Evolutionary conservation across 2,329 filamentous ascomycete genomes (phyloP).

Genomic region (Xylariaceae sp.): DNA sequence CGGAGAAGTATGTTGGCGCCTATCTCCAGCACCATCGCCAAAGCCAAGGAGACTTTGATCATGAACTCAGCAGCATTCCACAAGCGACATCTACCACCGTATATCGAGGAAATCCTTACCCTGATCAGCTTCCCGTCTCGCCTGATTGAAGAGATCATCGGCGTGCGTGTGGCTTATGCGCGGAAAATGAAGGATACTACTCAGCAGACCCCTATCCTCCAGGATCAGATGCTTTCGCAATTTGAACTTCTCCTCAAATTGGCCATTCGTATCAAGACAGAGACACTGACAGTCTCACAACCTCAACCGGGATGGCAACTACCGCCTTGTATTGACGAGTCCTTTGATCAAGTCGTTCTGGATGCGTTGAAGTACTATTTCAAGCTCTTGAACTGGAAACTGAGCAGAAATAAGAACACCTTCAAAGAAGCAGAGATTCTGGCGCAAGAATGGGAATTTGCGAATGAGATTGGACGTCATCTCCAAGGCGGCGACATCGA

Average conservation of each 20-base stretch:
- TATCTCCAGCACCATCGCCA: conserved; percentile 80
- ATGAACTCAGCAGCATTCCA: conserved; percentile 78
- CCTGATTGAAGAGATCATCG: conserved; percentile 93
- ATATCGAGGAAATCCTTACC: conserved; percentile 92
- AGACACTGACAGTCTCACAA: conserved; percentile 76
- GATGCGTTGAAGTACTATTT: conserved; percentile 97
- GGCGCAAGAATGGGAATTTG: conserved; percentile 97
- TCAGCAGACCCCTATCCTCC: conserved; percentile 86
- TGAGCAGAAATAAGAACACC: conserved; percentile 95
- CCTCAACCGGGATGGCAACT: conserved; percentile 92
- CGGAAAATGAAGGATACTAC: conserved; percentile 93
- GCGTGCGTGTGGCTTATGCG: conserved; percentile 83
- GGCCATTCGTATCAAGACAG: conserved; percentile 86
- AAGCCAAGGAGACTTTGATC: conserved; percentile 89
- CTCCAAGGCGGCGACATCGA: conserved; percentile 93
- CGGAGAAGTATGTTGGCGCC: conserved; percentile 75
- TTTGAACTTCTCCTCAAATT: conserved; percentile 91
- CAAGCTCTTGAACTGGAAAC: conserved; percentile 96
- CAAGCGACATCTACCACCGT: conserved; percentile 85
- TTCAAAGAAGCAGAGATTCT: conserved; percentile 98
- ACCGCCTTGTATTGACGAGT: conserved; percentile 92
- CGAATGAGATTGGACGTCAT: conserved; percentile 84
- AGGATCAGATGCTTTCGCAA: conserved; percentile 95
- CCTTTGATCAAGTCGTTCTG: conserved; percentile 85
- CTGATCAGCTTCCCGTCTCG: conserved; percentile 96